Evolutionary conservation across 352 stramenopile genomes (phyloP), one percentile per base, ranked within the genome.

Genomic region (Phytophthora ohioensis): DNA sequence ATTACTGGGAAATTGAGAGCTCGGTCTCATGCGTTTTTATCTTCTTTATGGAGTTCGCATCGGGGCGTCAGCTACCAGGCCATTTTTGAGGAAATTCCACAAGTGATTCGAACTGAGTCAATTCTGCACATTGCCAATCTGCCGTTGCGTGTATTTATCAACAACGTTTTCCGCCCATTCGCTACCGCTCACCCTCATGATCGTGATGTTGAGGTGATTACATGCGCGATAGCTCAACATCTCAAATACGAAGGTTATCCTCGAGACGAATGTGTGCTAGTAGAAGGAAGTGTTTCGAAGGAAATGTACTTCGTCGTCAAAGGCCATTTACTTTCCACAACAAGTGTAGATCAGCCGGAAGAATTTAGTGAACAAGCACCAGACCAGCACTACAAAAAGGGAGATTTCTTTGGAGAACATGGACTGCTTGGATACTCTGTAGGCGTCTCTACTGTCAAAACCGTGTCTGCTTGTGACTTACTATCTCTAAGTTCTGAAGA

Each of bases 281-380:
- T 84, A 30, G 84, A 93, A 72, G 85, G 85, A 1, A 88, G 73
- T 21, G 85, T 92, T 49, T 73, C 80, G 3, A 88, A 85, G 39
- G 75, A 81, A 30, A 90, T 92, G 82, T 93, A 87, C 67, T 92
- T 93, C 49, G 82, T 93, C 21, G 75, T 90, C 5, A 82, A 85
- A 46, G 85, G 85, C 1, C 32, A 81, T 21, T 65, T 93, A 0
- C 54, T 85, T 0, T 67, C 53, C 21, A 27, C 21, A 11, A 77
- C 62, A 0, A 69, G 7, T 15, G 68, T 32, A 34, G 60, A 70
- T 7, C 45, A 56, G 38, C 31, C 39, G 15, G 51, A 35, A 34
- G 3, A 43, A 31, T 27, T 67, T 0, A 27, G 21, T 27, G 21
- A 27, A 27, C 21, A 27, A 27, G 21, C 21, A 27, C 21, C 21